phyloP scores from a whole-genome alignment of 495 filamentous ascomycete species.

The Penicillium bovifimosum region DNA sequence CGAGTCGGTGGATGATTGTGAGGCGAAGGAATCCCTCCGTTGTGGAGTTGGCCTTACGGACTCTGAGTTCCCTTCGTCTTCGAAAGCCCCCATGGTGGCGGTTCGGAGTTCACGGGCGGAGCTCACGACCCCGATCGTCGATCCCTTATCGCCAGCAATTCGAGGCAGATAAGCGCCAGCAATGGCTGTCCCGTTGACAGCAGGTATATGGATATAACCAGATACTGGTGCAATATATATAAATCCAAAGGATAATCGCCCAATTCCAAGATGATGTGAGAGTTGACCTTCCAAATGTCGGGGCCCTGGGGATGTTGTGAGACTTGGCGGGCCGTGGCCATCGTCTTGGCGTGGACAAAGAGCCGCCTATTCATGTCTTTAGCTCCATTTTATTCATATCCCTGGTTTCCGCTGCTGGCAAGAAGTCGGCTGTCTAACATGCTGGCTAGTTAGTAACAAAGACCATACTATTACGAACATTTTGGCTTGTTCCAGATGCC shows the following conservation, averaged over 20 bases:
- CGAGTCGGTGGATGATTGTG: constrained; percentile 35
- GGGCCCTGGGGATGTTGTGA: neutral
- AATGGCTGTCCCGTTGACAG: neutral
- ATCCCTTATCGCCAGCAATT: constrained; percentile 8
- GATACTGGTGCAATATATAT: neutral
- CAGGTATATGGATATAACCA: neutral
- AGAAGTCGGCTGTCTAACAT: neutral
- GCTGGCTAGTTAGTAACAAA: neutral
- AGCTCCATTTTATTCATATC: constrained; percentile 2
- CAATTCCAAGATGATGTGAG: neutral
- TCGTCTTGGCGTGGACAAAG: constrained; percentile 5
- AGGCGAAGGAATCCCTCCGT: constrained; percentile 25
- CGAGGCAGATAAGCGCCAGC: neutral
- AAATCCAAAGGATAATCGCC: neutral
- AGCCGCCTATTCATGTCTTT: neutral
- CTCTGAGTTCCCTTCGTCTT: constrained; percentile 24
- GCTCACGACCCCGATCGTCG: constrained; percentile 2
- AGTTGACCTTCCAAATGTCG: neutral
- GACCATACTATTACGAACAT: no score
- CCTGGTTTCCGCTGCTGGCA: neutral
- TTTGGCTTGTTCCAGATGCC: no score
- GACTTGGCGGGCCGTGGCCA: neutral
- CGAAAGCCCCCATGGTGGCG: constrained; percentile 29
- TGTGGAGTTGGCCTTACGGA: constrained; percentile 24
- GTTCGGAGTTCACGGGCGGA: neutral